phyloP scores from a whole-genome alignment of 495 filamentous ascomycete species.

The Evernia prunastri region DNA sequence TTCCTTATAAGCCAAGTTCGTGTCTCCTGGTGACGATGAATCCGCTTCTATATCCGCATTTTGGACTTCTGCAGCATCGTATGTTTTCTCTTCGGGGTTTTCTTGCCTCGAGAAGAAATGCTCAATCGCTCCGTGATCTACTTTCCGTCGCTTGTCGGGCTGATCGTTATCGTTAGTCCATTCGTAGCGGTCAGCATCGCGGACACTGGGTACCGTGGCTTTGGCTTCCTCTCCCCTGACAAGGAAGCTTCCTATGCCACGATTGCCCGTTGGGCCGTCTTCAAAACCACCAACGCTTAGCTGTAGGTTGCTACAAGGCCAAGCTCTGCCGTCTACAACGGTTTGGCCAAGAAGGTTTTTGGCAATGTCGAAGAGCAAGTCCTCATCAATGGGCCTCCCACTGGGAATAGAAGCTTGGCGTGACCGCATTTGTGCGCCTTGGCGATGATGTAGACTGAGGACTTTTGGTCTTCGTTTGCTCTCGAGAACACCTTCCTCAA shows the following conservation, averaged over 20 bases:
- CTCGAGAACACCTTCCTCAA: slow-evolving; percentile 88
- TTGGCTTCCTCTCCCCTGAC: slow-evolving; percentile 71
- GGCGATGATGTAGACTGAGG: slow-evolving; percentile 73
- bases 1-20: neutral
- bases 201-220: slow-evolving; percentile 29
- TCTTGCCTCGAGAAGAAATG: slow-evolving; percentile 46
- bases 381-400: slow-evolving; percentile 65
- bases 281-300: slow-evolving; percentile 86
- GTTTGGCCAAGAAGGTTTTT: slow-evolving; percentile 71
- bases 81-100: slow-evolving; percentile 15
- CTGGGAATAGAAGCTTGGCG: slow-evolving; percentile 69
- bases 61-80: slow-evolving; percentile 5
- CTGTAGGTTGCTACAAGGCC: slow-evolving; percentile 82
- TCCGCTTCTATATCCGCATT: neutral
- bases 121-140: slow-evolving; percentile 46
- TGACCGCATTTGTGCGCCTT: slow-evolving; percentile 62
- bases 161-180: slow-evolving; percentile 29
- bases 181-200: slow-evolving; percentile 17
- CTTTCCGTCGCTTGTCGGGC: slow-evolving; percentile 48
- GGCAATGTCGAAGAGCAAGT: slow-evolving; percentile 67
- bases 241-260: slow-evolving; percentile 78
- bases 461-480: slow-evolving; percentile 80
- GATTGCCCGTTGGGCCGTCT: slow-evolving; percentile 74
- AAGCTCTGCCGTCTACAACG: slow-evolving; percentile 65
- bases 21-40: neutral